A percentile compares a stretch with the other conserved stretches of the same genome.
Conservation (phyloP, 768 basidiomycete species). For the Tricholoma sp. region DNA sequence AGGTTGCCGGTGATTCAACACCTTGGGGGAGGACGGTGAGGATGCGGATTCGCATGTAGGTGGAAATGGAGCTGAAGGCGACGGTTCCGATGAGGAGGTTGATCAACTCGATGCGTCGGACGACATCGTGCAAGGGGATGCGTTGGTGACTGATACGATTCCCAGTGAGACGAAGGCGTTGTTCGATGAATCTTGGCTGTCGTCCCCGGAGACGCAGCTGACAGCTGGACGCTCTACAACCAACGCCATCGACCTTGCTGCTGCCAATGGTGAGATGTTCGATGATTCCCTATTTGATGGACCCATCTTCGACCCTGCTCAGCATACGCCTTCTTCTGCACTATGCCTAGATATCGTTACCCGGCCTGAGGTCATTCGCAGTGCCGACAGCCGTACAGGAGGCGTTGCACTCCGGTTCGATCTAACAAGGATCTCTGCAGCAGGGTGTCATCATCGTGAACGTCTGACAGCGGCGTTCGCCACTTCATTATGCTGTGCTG, state of each 20-base stretch:
- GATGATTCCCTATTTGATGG: slow-evolving; percentile 15
- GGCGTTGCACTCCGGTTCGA: slow-evolving; percentile 31
- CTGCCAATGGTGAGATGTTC: slow-evolving; percentile 13
- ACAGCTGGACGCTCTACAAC: too few species aligned
- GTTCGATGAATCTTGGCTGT: neutral
- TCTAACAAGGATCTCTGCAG: slow-evolving; percentile 22
- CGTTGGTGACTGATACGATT: neutral
- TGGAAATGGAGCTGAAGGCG: too few species aligned
- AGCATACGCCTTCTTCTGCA: slow-evolving; percentile 8
- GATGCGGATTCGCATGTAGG: too few species aligned
- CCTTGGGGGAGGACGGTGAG: slow-evolving; percentile 16
- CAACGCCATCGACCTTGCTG: too few species aligned
- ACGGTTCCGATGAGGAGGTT: neutral
- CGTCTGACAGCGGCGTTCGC: too few species aligned
- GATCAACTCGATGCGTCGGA: neutral
- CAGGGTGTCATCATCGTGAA: slow-evolving; percentile 16
- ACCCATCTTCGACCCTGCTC: too few species aligned
- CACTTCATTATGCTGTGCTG: neutral
- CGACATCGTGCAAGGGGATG: neutral
- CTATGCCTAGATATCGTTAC: slow-evolving; percentile 14
- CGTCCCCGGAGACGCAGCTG: slow-evolving; percentile 1
- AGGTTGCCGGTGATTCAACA: slow-evolving; percentile 16
- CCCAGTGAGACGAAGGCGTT: neutral
- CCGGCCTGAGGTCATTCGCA: too few species aligned
- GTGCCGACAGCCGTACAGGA: slow-evolving; percentile 12